Base-by-base conservation (phyloP, 139 green algal genomes). In the Picochlorum sp. region DNA sequence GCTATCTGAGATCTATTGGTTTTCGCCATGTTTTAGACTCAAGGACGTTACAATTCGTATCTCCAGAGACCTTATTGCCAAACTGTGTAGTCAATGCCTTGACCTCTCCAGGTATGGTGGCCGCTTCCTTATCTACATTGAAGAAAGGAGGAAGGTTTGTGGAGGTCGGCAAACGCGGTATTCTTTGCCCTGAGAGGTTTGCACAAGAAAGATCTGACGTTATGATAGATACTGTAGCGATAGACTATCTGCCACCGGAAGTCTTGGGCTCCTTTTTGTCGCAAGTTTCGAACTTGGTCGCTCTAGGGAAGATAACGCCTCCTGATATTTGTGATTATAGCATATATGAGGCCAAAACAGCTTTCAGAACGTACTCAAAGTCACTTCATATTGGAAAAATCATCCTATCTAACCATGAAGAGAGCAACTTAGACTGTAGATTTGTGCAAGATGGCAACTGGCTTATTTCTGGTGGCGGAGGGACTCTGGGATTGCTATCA, bases 161-260 rank as follows among this genome's bases (percentile, higher is more conserved):
- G 24, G 85, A 94, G 67, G 85, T 95, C 52, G 77, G 78, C 60
- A 95, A 95, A 79, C 70, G 87, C 24, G 84, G 89, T 76, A 87
- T 95, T 30, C 91, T 79, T 79, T 76, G 57, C 18, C 36, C 63
- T 8, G 52, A 57, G 7, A 65, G 79, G 12, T 59, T 83, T 8
- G 41, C 47, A 22, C 65, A 79, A 39, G 79, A 92, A 61, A 80
- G 86, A 0, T 81, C 82, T 8, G 86, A 94, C 57, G 68, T 85
- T 44, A n/a, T 6, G 0, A 85, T 81, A 58, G 44, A 59, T n/a
- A 63, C 88, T 37, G 59, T 94, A 7, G 86, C 86, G 3, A 69
- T 94, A 5, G 86, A 94, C 51, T 90, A 91, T 70, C 59, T 93
- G 55, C 78, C 83, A 1, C 56, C 61, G 9, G 1, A 41, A 4